Conservation (phyloP, 768 basidiomycete species). For the Sporobolomyces roseus region DNA sequence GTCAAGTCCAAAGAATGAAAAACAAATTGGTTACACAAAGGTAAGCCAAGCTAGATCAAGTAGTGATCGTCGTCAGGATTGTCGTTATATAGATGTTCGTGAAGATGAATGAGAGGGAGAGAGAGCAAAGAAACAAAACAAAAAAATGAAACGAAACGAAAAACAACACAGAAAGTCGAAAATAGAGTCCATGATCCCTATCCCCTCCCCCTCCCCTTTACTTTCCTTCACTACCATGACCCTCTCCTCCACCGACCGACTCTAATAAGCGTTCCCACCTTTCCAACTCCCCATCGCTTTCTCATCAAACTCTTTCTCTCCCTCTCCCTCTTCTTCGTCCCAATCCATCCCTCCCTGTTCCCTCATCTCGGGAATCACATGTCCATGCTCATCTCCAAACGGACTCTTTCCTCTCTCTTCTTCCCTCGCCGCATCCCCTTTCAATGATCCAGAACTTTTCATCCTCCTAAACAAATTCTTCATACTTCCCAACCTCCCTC, state of each 20-base stretch:
- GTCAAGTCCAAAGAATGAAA: no score
- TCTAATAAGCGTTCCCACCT: slow-evolving; percentile 1
- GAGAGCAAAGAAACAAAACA: neutral
- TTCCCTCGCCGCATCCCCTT: neutral
- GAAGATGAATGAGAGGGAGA: neutral
- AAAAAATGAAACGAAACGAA: neutral
- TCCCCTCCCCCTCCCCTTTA: no score
- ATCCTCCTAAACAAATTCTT: slow-evolving; percentile 16
- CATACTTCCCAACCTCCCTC: slow-evolving; percentile 1
- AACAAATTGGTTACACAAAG: no score
- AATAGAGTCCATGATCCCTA: neutral
- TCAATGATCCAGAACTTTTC: neutral
- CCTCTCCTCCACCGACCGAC: neutral
- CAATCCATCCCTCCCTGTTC: neutral
- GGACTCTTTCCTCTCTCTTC: neutral
- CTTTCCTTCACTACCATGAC: no score
- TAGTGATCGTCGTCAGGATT: no score
- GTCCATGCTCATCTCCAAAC: neutral
- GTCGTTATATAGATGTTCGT: no score
- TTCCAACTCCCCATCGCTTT: neutral
- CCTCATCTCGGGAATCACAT: neutral
- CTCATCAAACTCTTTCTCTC: neutral
- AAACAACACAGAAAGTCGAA: neutral
- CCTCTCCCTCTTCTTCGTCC: neutral
- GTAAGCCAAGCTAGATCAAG: no score